Evolutionary conservation across 2,329 filamentous ascomycete species (phyloP).

Genomic region (Penicillium sp.): DNA sequence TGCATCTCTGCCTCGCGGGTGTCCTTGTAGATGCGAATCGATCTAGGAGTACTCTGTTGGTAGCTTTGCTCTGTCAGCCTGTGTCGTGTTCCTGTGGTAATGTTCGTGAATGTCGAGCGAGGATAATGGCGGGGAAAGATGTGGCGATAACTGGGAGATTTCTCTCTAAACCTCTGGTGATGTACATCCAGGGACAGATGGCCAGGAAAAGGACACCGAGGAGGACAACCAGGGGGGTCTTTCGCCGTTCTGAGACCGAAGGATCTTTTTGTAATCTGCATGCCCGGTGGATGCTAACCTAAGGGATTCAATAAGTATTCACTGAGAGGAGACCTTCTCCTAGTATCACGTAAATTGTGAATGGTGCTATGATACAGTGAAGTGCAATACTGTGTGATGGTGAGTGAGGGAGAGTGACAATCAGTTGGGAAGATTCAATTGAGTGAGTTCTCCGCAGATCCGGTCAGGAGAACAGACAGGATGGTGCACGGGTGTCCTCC

Average conservation of each 20-base stretch:
- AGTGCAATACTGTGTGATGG: too few species aligned
- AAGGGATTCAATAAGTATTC: too few species aligned
- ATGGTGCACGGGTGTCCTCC: conserved; percentile 2
- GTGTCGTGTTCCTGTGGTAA: too few species aligned
- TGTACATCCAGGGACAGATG: conserved; percentile 54
- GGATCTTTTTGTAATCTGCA: conserved; percentile 44
- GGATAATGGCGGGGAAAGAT: conserved; percentile 52
- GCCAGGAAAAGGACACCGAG: too few species aligned
- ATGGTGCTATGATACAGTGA: conserved; percentile 13
- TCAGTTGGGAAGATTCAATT: background rate
- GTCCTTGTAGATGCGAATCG: conserved; percentile 76
- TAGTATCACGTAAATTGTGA: too few species aligned
- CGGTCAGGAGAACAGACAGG: background rate
- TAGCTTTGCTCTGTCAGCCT: conserved; percentile 63
- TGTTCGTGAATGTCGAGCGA: conserved; percentile 75
- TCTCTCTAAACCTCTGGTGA: conserved; percentile 40
- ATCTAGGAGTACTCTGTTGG: conserved; percentile 81
- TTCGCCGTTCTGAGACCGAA: conserved; percentile 47
- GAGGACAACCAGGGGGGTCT: too few species aligned
- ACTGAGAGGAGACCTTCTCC: too few species aligned
- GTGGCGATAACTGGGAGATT: conserved; percentile 20
- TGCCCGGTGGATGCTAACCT: background rate
- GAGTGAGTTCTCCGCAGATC: background rate
- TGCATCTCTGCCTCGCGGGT: conserved; percentile 69
- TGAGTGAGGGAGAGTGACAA: background rate